Percentiles rank a stretch among this genome's conserved stretches.
These are phyloP conservation scores for Diphasiastrum complanatum DNA, from an alignment of 83 land plant genomes.

Conservation along the genomic window DNA sequence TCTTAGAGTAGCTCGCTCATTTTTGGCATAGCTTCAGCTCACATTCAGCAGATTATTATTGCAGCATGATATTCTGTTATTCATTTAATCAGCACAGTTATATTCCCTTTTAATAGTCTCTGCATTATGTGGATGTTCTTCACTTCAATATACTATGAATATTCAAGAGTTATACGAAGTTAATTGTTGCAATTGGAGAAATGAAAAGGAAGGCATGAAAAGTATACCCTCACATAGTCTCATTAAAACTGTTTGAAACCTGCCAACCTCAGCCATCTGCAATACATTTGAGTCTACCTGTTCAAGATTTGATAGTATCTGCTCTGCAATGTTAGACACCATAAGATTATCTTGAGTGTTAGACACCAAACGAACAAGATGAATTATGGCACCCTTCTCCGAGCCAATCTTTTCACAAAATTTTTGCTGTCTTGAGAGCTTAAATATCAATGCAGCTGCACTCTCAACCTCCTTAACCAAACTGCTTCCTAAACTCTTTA, in stretches of 20 bases:
- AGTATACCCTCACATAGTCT: slow-evolving; percentile 42
- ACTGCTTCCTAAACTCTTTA: slow-evolving; percentile 41
- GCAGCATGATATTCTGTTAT: too few relatives aligned
- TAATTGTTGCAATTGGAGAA: too few relatives aligned
- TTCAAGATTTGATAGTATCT: slow-evolving; percentile 32
- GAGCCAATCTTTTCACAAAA: slow-evolving; percentile 35
- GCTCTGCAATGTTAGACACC: slow-evolving; percentile 46
- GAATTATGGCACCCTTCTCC: slow-evolving; percentile 47
- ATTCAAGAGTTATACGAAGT: too few relatives aligned
- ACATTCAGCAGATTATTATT: too few relatives aligned
- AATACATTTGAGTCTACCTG: slow-evolving; percentile 31
- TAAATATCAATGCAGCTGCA: slow-evolving; percentile 44
- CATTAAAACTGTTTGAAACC: slow-evolving; percentile 37
- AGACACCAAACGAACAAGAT: slow-evolving; percentile 40
- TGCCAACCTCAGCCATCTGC: slow-evolving; percentile 41
- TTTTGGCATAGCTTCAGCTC: too few relatives aligned
- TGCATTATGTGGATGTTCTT: too few relatives aligned
- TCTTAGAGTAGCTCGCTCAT: too few relatives aligned
- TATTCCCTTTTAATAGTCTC: too few relatives aligned
- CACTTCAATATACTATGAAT: too few relatives aligned
- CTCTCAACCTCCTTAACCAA: slow-evolving; percentile 44
- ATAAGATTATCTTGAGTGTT: slow-evolving; percentile 29
- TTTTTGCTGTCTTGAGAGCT: slow-evolving; percentile 33
- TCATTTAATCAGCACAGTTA: too few relatives aligned
- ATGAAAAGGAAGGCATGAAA: slow-evolving; percentile 2